Evolutionary conservation across 2,329 filamentous ascomycete species (phyloP).

Genomic region (Alternaria postmessia): DNA sequence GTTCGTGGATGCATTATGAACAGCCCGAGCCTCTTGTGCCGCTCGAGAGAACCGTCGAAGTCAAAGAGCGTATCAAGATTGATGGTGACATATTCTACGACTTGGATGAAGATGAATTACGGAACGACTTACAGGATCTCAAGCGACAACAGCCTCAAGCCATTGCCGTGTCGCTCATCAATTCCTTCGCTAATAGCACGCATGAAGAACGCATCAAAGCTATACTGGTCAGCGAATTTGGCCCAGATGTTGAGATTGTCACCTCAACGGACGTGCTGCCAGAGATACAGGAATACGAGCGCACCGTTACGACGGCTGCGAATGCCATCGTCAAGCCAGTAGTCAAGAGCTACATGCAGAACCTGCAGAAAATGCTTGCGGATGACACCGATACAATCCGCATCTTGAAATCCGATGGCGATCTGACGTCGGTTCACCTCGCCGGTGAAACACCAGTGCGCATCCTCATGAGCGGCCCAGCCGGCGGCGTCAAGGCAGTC

Average conservation of each 20-base stretch:
- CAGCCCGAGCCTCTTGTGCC: conserved; percentile 60
- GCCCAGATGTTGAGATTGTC: conserved; percentile 54
- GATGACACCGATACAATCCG: conserved; percentile 56
- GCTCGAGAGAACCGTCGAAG: conserved; percentile 58
- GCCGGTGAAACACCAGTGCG: conserved; percentile 59
- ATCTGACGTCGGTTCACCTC: conserved; percentile 56
- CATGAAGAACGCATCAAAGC: conserved; percentile 54
- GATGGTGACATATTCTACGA: conserved; percentile 52
- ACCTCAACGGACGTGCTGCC: conserved; percentile 58
- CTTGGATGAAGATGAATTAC: conserved; percentile 53
- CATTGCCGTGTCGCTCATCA: conserved; percentile 58
- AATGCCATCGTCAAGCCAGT: conserved; percentile 60
- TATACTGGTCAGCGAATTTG: conserved; percentile 55
- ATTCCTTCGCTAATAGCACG: conserved; percentile 56
- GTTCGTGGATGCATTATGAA: conserved; percentile 59
- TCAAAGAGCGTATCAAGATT: conserved; percentile 55
- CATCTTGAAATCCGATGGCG: conserved; percentile 60
- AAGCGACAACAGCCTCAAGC: conserved; percentile 55
- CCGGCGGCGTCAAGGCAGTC: conserved; percentile 60
- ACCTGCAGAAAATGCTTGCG: conserved; percentile 51
- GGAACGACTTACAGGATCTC: conserved; percentile 50
- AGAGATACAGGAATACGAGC: conserved; percentile 60
- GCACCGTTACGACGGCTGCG: conserved; percentile 58
- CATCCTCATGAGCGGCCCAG: conserved; percentile 60
- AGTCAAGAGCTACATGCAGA: conserved; percentile 56